These are phyloP conservation scores for Lachancea quebecensis DNA, from an alignment of 805 yeast species.

Conservation along the genomic window DNA sequence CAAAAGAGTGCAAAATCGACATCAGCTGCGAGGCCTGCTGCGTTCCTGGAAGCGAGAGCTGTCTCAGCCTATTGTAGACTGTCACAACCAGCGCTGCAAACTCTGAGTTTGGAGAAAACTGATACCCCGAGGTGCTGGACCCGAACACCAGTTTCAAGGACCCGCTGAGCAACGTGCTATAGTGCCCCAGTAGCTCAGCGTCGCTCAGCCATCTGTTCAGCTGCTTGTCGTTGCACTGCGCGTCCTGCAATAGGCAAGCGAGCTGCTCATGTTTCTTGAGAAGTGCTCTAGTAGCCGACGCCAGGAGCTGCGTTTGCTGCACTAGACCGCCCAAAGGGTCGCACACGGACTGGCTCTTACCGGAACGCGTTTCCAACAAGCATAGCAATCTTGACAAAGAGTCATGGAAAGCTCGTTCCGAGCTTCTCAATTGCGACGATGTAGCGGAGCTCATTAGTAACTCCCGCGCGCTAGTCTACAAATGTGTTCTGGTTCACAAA, in stretches of 20 bases:
- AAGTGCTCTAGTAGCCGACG: not conserved
- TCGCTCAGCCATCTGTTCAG: conserved; percentile 5
- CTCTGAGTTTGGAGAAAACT: conserved; percentile 11
- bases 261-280: conserved; percentile 1
- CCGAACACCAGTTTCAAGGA: conserved; percentile 13
- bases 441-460: not conserved
- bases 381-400: not conserved
- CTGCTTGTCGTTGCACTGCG: not conserved
- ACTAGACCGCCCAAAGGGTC: conserved; percentile 6
- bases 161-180: conserved; percentile 11
- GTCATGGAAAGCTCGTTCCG: not conserved
- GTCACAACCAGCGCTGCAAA: conserved; percentile 4
- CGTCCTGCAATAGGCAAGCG: not conserved
- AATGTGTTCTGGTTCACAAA: too few species aligned
- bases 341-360: not conserved
- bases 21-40: conserved; percentile 7
- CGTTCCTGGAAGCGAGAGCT: not conserved
- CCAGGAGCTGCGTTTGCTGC: not conserved
- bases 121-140: conserved; percentile 11
- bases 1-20: conserved; percentile 14
- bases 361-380: not conserved
- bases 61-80: conserved; percentile 1
- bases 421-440: not conserved
- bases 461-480: not conserved
- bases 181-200: conserved; percentile 8